A percentile compares a stretch with the other conserved stretches of the same genome.
These are phyloP conservation scores for Brettanomyces anomalus DNA, from an alignment of 805 yeast species.

Conservation along the genomic window DNA sequence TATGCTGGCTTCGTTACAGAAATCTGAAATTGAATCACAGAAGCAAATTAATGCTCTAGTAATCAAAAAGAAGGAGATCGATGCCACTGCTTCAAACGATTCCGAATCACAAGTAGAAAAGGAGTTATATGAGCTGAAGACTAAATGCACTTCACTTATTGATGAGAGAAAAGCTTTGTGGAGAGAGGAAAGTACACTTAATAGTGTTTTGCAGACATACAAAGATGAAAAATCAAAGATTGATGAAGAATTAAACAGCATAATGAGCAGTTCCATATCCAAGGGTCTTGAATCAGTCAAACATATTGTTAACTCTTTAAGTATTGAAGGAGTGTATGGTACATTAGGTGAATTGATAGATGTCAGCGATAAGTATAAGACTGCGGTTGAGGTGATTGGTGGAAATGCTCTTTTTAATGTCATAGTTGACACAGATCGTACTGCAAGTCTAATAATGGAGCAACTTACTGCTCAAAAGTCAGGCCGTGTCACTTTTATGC, in stretches of 20 bases:
- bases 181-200: constrained; percentile 67
- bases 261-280: constrained; percentile 66
- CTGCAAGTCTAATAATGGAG: constrained; percentile 73
- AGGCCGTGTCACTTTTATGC: constrained; percentile 89
- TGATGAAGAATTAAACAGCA: constrained; percentile 53
- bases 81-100: constrained; percentile 11
- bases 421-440: constrained; percentile 80
- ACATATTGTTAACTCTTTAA: constrained; percentile 49
- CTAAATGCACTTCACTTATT: constrained; percentile 33
- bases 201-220: constrained; percentile 46
- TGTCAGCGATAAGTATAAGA: constrained; percentile 73
- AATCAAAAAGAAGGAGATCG: constrained; percentile 5
- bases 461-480: constrained; percentile 59
- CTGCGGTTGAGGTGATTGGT: constrained; percentile 84
- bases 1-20: constrained; percentile 7
- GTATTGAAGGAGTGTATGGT: constrained; percentile 65
- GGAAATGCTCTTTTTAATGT: constrained; percentile 81
- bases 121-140: constrained; percentile 26
- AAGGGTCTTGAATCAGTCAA: constrained; percentile 64
- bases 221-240: constrained; percentile 47
- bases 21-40: constrained; percentile 22
- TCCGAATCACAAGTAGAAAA: constrained; percentile 7
- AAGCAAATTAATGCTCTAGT: neutral
- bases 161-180: constrained; percentile 68
- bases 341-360: constrained; percentile 76